A percentile compares a stretch with the other conserved stretches of the same genome.
Conservation (phyloP, 495 filamentous ascomycete genomes). For the Aspergillus carlsbadensis region DNA sequence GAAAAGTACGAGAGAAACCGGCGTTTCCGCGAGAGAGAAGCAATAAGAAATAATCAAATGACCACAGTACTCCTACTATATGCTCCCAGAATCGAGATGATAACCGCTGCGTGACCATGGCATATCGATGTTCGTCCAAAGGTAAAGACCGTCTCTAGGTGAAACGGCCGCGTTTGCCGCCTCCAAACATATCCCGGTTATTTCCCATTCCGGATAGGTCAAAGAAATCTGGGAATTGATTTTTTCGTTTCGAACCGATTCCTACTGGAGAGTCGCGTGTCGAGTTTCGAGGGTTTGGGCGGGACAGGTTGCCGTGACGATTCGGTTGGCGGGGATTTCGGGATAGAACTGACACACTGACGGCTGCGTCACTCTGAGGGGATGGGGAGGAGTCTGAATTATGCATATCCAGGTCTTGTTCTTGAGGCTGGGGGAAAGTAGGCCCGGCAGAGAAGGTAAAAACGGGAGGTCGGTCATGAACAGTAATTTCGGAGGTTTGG, state of each 20-base stretch:
- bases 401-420: slow-evolving; percentile 67
- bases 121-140: slow-evolving; percentile 39
- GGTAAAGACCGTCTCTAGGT: slow-evolving; percentile 45
- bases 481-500: slow-evolving; percentile 26
- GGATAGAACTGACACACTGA: slow-evolving; percentile 52
- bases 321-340: slow-evolving; percentile 51
- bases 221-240: slow-evolving; percentile 77
- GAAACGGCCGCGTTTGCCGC: slow-evolving; percentile 72
- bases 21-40: slow-evolving; percentile 11
- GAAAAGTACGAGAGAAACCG: slow-evolving; percentile 11
- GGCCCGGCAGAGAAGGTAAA: slow-evolving; percentile 73
- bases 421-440: slow-evolving; percentile 54
- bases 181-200: slow-evolving; percentile 63
- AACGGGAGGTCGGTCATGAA: slow-evolving; percentile 33
- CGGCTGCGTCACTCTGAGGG: slow-evolving; percentile 37
- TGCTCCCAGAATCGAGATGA: slow-evolving; percentile 36
- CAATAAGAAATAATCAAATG: slow-evolving; percentile 28
- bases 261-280: slow-evolving; percentile 44
- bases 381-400: slow-evolving; percentile 38
- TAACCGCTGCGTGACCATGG: slow-evolving; percentile 38
- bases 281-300: slow-evolving; percentile 42
- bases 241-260: slow-evolving; percentile 75
- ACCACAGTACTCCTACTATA: slow-evolving; percentile 38
- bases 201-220: slow-evolving; percentile 66
- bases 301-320: slow-evolving; percentile 46